Percentiles rank a stretch among this genome's conserved stretches.
phyloP scores from a whole-genome alignment of 2,329 filamentous ascomycete genomes.

The Penicillium sclerotigenum region DNA sequence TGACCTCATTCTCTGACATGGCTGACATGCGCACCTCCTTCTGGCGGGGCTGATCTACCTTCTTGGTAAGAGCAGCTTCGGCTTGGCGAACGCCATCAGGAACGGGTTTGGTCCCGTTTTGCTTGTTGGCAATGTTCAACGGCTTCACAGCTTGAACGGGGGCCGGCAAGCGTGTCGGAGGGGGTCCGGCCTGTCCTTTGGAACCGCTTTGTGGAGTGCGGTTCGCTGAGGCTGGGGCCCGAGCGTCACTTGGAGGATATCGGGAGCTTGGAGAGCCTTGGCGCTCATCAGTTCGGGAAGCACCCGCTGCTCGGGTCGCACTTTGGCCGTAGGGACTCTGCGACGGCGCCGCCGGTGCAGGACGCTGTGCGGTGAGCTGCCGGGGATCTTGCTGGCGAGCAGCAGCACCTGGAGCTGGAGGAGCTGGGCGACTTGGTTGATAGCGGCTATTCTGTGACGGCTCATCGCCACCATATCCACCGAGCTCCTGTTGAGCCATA shows the following conservation, averaged over 20 bases:
- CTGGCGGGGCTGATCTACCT: constrained; percentile 65
- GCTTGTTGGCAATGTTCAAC: constrained; percentile 72
- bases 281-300: constrained; percentile 30
- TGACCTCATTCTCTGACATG: constrained; percentile 96
- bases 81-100: constrained; percentile 79
- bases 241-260: constrained; percentile 34
- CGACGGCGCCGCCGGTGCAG: constrained; percentile 67
- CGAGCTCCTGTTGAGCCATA: constrained; percentile 85
- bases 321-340: constrained; percentile 33
- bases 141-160: constrained; percentile 65
- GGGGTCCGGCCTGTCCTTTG: constrained; percentile 43
- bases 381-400: constrained; percentile 51
- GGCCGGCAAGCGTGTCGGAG: constrained; percentile 58
- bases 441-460: constrained; percentile 59
- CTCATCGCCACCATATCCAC: constrained; percentile 61
- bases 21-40: constrained; percentile 98
- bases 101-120: constrained; percentile 44
- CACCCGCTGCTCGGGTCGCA: constrained; percentile 34
- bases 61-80: constrained; percentile 82
- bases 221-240: constrained; percentile 40
- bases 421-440: constrained; percentile 80
- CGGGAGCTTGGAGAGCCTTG: constrained; percentile 37
- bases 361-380: constrained; percentile 68
- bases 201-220: constrained; percentile 47
- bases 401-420: constrained; percentile 64